A percentile compares a stretch with the other conserved stretches of the same genome.
Conservation (phyloP, 805 yeast species). For the Metschnikowia hibisci region DNA sequence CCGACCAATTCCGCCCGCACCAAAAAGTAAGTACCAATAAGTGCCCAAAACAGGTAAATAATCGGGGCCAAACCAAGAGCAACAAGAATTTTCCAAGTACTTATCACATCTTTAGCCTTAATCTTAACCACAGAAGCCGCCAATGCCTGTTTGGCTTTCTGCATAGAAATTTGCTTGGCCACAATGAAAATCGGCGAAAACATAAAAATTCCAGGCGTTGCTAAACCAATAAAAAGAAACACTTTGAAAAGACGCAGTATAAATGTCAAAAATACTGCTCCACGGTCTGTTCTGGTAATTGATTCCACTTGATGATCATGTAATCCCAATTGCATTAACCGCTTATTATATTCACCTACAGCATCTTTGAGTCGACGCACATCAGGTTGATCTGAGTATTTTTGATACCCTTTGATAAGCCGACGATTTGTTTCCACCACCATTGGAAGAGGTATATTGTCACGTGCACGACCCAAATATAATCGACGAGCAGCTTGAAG, state of each 20-base stretch:
- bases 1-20: slow-evolving; percentile 12
- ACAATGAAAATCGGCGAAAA: slow-evolving; percentile 40
- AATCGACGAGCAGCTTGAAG: slow-evolving; percentile 42
- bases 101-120: slow-evolving; percentile 39
- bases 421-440: slow-evolving; percentile 42
- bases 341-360: slow-evolving; percentile 33
- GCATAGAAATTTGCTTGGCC: slow-evolving; percentile 29
- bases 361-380: slow-evolving; percentile 27
- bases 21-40: slow-evolving; percentile 25
- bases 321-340: slow-evolving; percentile 29
- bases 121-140: slow-evolving; percentile 38
- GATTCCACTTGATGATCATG: slow-evolving; percentile 41
- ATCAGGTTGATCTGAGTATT: slow-evolving; percentile 32
- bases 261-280: slow-evolving; percentile 23
- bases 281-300: slow-evolving; percentile 21
- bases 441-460: slow-evolving; percentile 36
- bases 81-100: slow-evolving; percentile 42
- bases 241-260: slow-evolving; percentile 25
- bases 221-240: slow-evolving; percentile 27
- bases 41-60: slow-evolving; percentile 37
- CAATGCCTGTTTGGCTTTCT: slow-evolving; percentile 37
- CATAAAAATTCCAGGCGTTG: slow-evolving; percentile 36
- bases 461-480: slow-evolving; percentile 33
- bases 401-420: slow-evolving; percentile 34
- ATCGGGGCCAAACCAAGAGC: slow-evolving; percentile 40